These are phyloP conservation scores for Hirsutella rhossiliensis DNA, from an alignment of 2,329 filamentous ascomycete genomes.

Conservation along the genomic window DNA sequence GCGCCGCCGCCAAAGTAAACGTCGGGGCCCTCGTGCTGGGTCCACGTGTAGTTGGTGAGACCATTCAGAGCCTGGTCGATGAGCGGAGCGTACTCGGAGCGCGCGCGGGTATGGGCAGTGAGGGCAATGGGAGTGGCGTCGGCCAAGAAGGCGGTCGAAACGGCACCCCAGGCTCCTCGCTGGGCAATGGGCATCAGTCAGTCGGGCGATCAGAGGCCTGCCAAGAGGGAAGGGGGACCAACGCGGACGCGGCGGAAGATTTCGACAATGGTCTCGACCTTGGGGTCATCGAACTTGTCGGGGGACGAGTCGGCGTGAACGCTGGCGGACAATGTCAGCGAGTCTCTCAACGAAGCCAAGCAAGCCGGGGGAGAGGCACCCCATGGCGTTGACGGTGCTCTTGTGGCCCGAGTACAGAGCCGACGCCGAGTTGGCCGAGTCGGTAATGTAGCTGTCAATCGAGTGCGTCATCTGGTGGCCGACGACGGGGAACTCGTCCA, in stretches of 20 bases:
- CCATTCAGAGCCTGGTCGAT: constrained; percentile 69
- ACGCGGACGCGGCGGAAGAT: constrained; percentile 60
- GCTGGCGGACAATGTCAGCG: constrained; percentile 13
- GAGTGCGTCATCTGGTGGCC: constrained; percentile 87
- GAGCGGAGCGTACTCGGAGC: constrained; percentile 56
- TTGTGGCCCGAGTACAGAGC: constrained; percentile 78
- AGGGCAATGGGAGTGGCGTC: constrained; percentile 75
- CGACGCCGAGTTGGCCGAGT: constrained; percentile 75
- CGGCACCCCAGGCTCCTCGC: constrained; percentile 48
- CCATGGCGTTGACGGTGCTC: constrained; percentile 70
- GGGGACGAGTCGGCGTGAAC: constrained; percentile 69
- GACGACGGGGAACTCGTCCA: constrained; percentile 77
- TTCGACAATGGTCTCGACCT: constrained; percentile 74
- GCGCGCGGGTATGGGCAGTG: constrained; percentile 59
- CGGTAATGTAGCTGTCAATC: constrained; percentile 74
- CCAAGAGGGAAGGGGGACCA: constrained; percentile 17
- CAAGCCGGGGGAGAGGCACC: constrained; percentile 28
- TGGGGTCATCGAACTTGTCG: constrained; percentile 68
- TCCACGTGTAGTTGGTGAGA: constrained; percentile 72
- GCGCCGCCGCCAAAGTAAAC: constrained; percentile 76
- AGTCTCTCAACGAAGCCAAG: not conserved
- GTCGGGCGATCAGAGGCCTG: not conserved
- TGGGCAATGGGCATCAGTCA: constrained; percentile 5
- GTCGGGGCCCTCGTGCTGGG: constrained; percentile 59
- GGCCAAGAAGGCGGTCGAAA: constrained; percentile 70